Percentiles rank a stretch among this genome's conserved stretches.
These are phyloP conservation scores for Penicillium lagena DNA, from an alignment of 495 filamentous ascomycete genomes.

Conservation along the genomic window DNA sequence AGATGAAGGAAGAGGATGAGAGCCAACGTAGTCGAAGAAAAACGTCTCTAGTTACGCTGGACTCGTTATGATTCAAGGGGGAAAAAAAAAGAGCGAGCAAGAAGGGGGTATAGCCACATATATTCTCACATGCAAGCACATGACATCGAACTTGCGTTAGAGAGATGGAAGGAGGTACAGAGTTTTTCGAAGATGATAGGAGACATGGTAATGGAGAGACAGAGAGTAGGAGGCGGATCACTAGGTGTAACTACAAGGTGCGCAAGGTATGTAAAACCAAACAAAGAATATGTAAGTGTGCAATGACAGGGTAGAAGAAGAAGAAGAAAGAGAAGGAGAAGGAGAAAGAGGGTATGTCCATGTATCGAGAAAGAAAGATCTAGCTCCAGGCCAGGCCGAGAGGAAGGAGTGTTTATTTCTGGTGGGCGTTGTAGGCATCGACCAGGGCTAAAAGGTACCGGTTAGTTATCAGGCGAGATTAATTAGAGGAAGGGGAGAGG, in stretches of 20 bases:
- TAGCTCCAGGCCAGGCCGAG: neutral
- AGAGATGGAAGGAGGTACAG: neutral
- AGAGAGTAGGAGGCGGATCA: too few species aligned
- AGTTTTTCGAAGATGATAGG: neutral
- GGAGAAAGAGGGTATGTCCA: too few species aligned
- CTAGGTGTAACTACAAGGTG: too few species aligned
- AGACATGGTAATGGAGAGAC: neutral
- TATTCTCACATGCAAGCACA: too few species aligned
- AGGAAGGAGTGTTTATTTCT: slow-evolving; percentile 7
- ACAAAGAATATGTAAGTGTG: neutral
- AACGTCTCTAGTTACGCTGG: too few species aligned
- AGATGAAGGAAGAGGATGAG: neutral
- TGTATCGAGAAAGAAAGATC: too few species aligned
- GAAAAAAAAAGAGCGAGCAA: neutral
- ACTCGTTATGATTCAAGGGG: neutral
- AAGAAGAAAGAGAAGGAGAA: too few species aligned
- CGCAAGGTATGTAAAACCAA: too few species aligned
- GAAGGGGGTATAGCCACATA: too few species aligned
- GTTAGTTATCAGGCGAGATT: too few species aligned
- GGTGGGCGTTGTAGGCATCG: slow-evolving; percentile 21
- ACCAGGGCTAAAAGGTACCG: slow-evolving; percentile 12
- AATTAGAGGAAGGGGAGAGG: neutral
- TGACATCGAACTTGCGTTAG: too few species aligned
- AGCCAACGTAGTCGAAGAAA: too few species aligned
- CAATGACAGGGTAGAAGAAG: neutral